A percentile compares a stretch with the other conserved stretches of the same genome.
Evolutionary conservation across 192 early-diverging fungal genomes (phyloP).

Genomic region (Podochytrium sp.): DNA sequence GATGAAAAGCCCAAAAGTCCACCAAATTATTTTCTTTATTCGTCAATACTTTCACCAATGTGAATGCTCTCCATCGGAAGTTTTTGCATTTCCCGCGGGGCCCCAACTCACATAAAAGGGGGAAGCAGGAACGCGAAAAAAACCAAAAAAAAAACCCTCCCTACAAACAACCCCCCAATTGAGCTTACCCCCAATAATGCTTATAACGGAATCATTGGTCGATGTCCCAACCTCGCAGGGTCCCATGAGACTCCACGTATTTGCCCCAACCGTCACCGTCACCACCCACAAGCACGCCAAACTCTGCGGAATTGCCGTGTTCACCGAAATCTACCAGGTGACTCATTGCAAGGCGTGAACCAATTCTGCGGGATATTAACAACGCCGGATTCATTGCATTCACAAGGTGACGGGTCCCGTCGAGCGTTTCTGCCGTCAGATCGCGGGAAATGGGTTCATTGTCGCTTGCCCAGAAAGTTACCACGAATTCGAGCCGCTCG

Average conservation of each 20-base stretch:
- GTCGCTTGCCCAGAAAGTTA: conserved; percentile 62
- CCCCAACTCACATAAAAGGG: no score
- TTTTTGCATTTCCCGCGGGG: no score
- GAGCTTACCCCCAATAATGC: conserved; percentile 41
- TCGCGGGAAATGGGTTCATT: conserved; percentile 45
- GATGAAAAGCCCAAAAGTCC: no score
- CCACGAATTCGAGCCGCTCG: conserved; percentile 64
- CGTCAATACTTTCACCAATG: no score
- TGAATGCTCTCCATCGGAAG: no score
- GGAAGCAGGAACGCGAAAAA: no score
- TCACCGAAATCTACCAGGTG: conserved; percentile 68
- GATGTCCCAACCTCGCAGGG: conserved; percentile 49
- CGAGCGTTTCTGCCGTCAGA: conserved; percentile 63
- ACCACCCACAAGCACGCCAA: conserved; percentile 56
- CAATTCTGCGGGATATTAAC: neutral
- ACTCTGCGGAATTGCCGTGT: conserved; percentile 54
- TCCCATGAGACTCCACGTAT: conserved; percentile 58
- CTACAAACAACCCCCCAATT: no score
- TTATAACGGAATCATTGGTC: conserved; percentile 54
- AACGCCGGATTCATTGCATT: neutral
- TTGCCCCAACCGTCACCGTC: conserved; percentile 52
- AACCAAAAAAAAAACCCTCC: no score
- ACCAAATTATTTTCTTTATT: no score
- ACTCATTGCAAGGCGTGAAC: no score
- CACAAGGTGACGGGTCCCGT: conserved; percentile 47